Base-by-base conservation (phyloP, 2,329 filamentous ascomycete species). In the Talaromyces islandicus region DNA sequence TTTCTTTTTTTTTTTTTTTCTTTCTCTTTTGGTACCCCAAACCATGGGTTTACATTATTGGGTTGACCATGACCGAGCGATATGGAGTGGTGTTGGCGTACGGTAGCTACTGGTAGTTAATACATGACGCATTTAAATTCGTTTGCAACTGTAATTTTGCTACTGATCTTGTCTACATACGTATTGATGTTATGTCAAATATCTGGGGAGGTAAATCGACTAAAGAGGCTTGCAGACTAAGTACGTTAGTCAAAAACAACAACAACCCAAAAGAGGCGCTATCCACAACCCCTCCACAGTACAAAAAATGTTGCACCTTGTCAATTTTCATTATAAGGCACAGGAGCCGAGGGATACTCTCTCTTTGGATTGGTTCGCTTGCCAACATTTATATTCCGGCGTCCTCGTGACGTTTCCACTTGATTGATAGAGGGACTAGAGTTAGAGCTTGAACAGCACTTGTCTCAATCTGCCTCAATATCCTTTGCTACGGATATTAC, bases 51-150 rank as follows among this genome's bases (percentile, higher is more conserved):
- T n/a, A 38, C n/a, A n/a, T 38, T 60, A 24, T 61, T 50, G 48
- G 59, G 30, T 29, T 52, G 48, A 52, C 48, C 12, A 52, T 52
- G 56, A 43, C 27, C 46, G 48, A 61, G 59, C 59, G 59, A 55
- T 61, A 46, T 58, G 25, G 35, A 55, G 59, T 57, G 59, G 54
- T 54, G 56, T 56, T 46, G 59, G 59, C 51, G 55, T 55, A 55
- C 19, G 52, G 50, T 43, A 41, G 53, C 53, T 30, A 38, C 19
- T 55, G 29, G 29, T 41, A 35, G 21, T 52, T 27, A 52, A 52
- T 29, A 27, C 27, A 52, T 52, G 43, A 46, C 43, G 19, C 21
- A 46, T 46, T 38, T 38, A n/a, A 38, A 38, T 38, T 38, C 35
- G 12, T 35, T 35, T 35, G 12, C 32, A 38, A n/a, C 35, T n/a